A percentile compares a stretch with the other conserved stretches of the same genome.
phyloP scores from a whole-genome alignment of 148 eudicot genomes.

The Bassia scoparia region DNA sequence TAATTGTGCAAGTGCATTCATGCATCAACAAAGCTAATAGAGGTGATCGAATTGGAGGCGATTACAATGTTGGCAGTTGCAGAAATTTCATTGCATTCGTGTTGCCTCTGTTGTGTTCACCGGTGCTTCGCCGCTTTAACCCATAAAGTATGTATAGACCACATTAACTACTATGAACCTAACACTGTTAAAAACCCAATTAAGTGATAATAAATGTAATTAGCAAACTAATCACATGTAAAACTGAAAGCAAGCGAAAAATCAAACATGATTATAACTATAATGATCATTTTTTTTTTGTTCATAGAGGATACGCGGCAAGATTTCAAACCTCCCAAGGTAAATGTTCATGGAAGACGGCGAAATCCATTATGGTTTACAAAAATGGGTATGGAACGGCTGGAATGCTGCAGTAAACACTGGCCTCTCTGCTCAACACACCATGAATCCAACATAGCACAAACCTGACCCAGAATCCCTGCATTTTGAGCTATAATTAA shows the following conservation, averaged over 20 bases:
- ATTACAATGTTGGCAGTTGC: neutral
- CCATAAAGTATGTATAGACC: constrained; percentile 61
- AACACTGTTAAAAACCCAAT: constrained; percentile 36
- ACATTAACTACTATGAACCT: constrained; percentile 38
- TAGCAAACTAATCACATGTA: neutral
- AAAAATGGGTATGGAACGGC: constrained; percentile 52
- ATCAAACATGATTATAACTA: too few relatives aligned
- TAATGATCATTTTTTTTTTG: too few relatives aligned
- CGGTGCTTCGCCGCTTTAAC: constrained; percentile 31
- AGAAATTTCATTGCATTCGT: constrained; percentile 19
- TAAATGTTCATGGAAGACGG: constrained; percentile 56
- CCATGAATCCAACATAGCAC: constrained; percentile 75
- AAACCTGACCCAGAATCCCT: constrained; percentile 73
- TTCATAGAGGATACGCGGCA: too few relatives aligned
- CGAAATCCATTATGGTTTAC: constrained; percentile 42
- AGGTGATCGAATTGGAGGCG: constrained; percentile 4
- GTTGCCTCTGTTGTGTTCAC: constrained; percentile 10
- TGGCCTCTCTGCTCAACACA: constrained; percentile 65
- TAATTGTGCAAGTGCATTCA: too few relatives aligned
- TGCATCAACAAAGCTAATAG: neutral
- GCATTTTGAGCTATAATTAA: constrained; percentile 2
- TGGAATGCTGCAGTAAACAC: constrained; percentile 74
- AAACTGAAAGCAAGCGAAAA: neutral
- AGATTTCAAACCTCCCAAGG: constrained; percentile 48
- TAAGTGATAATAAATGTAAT: neutral